A percentile compares a stretch with the other conserved stretches of the same genome.
phyloP scores from a whole-genome alignment of 2,329 filamentous ascomycete genomes.

The Neonectria coccinea region DNA sequence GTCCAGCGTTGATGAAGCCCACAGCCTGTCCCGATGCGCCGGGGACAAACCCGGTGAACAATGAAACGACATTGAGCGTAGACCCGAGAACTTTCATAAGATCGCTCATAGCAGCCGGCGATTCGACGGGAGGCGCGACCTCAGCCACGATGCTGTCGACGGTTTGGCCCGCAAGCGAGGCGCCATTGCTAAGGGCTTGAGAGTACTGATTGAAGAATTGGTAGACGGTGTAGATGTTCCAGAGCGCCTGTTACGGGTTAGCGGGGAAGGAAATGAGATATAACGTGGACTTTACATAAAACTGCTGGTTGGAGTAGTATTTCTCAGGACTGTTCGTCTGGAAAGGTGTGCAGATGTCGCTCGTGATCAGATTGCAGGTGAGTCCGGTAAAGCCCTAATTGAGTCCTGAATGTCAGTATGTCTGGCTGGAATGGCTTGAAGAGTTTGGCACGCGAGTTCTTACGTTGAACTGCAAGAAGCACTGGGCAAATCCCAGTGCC shows the following conservation, averaged over 20 bases:
- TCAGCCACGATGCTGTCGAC: constrained; percentile 43
- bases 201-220: constrained; percentile 48
- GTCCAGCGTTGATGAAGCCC: constrained; percentile 33
- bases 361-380: constrained; percentile 44
- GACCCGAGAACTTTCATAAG: constrained; percentile 35
- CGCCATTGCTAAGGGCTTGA: constrained; percentile 41
- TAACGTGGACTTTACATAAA: constrained; percentile 31
- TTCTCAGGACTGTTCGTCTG: constrained; percentile 25
- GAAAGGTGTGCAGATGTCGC: constrained; percentile 39
- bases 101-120: constrained; percentile 24
- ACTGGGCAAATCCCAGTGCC: constrained; percentile 44
- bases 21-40: constrained; percentile 34
- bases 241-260: constrained; percentile 32
- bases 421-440: too few species aligned
- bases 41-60: constrained; percentile 38
- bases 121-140: constrained; percentile 40
- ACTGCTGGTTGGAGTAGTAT: constrained; percentile 43
- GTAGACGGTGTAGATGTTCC: constrained; percentile 46
- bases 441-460: neutral
- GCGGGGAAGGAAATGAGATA: neutral
- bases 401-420: neutral
- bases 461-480: constrained; percentile 43
- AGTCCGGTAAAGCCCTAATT: constrained; percentile 35
- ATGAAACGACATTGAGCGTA: constrained; percentile 32
- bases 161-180: constrained; percentile 42